Evolutionary conservation across 1,284 basidiomycete genomes (phyloP).

Genomic region (Anthracocystis panici-leucophaei): DNA sequence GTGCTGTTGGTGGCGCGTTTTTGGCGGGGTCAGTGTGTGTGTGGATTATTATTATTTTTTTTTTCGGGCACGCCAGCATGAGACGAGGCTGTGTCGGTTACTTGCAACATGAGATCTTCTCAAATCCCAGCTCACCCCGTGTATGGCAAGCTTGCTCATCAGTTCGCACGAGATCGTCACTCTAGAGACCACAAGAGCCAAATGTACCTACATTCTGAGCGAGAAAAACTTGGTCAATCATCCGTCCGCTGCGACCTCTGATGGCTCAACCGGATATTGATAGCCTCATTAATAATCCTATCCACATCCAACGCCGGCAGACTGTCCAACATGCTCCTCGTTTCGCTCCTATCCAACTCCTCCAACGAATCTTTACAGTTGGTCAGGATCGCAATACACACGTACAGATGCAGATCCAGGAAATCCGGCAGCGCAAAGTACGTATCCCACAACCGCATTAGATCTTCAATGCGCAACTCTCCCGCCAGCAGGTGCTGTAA

Average conservation of each 20-base stretch:
- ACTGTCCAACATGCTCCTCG: slow-evolving; percentile 67
- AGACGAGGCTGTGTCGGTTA: too few species aligned
- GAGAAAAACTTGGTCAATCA: slow-evolving; percentile 2
- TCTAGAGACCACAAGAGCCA: not conserved
- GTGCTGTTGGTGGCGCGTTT: not conserved
- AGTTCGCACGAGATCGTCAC: too few species aligned
- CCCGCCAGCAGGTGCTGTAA: slow-evolving; percentile 65
- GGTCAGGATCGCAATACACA: slow-evolving; percentile 69
- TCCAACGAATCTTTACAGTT: slow-evolving; percentile 69
- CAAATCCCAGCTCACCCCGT: too few species aligned
- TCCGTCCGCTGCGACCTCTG: slow-evolving; percentile 49
- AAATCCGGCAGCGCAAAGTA: slow-evolving; percentile 68
- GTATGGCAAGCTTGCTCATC: not conserved
- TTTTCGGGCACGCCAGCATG: not conserved
- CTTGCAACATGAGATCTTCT: too few species aligned
- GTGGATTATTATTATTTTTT: too few species aligned
- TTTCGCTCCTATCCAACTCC: slow-evolving; percentile 68
- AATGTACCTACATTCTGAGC: too few species aligned
- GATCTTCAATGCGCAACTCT: slow-evolving; percentile 66
- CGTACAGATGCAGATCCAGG: slow-evolving; percentile 69
- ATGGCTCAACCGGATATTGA: slow-evolving; percentile 65
- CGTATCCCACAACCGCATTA: slow-evolving; percentile 69
- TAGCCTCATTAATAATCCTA: slow-evolving; percentile 67
- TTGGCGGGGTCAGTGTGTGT: too few species aligned
- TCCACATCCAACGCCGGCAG: slow-evolving; percentile 68